Evolutionary conservation across 2,329 filamentous ascomycete species (phyloP).

Genomic region (Leptographium procerum): DNA sequence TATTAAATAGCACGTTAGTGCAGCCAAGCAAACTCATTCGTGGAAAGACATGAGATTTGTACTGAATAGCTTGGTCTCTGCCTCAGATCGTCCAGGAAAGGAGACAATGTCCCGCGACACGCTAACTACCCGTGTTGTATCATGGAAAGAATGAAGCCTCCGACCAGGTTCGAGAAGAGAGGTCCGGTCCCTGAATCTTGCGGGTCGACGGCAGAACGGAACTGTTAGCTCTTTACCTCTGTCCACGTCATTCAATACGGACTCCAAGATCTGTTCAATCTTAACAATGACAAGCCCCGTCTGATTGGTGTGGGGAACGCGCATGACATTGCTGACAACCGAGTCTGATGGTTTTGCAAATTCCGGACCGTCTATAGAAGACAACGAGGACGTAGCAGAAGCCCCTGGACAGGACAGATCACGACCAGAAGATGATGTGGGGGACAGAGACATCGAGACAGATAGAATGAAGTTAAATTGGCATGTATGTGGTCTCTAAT

Average conservation of each 20-base stretch:
- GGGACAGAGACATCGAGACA: not conserved
- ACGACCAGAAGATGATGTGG: not conserved
- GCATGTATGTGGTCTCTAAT: not conserved
- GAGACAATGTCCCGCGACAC: slow-evolving; percentile 2
- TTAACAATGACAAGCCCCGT: slow-evolving; percentile 29
- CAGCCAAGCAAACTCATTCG: not conserved
- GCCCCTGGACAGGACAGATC: not conserved
- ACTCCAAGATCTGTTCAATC: slow-evolving; percentile 44
- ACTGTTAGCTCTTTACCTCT: slow-evolving; percentile 32
- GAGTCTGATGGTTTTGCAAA: too few relatives aligned
- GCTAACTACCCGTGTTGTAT: not conserved
- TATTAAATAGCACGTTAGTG: slow-evolving; percentile 18
- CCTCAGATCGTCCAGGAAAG: slow-evolving; percentile 36
- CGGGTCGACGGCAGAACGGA: slow-evolving; percentile 26
- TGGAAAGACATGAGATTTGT: slow-evolving; percentile 9
- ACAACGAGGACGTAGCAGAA: not conserved
- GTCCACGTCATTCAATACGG: slow-evolving; percentile 35
- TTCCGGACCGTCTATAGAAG: not conserved
- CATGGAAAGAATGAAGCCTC: not conserved
- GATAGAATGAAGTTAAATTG: not conserved
- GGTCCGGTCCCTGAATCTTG: not conserved
- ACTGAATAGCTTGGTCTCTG: slow-evolving; percentile 44
- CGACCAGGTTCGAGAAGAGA: not conserved
- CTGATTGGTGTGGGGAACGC: not conserved
- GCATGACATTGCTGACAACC: not conserved